Percentiles rank a stretch among this genome's conserved stretches.
Evolutionary conservation across 2,329 filamentous ascomycete species (phyloP).

Genomic region (Alternaria ethzedia): DNA sequence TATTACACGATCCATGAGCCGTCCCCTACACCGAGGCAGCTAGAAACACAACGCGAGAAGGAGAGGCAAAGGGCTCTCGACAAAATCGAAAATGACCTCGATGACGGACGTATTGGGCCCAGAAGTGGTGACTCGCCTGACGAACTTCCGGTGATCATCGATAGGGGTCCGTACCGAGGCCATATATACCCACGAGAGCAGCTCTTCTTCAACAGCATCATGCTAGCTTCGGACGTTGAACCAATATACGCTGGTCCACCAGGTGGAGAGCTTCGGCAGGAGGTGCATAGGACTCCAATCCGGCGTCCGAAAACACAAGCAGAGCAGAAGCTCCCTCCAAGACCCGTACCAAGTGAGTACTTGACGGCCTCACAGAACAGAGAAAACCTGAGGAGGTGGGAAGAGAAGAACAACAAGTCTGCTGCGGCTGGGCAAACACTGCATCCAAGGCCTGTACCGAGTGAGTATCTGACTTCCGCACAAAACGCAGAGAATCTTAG

Average conservation of each 20-base stretch:
- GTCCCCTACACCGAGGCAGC: neutral
- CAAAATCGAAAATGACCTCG: conserved; percentile 5
- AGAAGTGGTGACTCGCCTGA: conserved; percentile 1
- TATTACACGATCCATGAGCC: neutral
- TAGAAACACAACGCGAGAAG: neutral
- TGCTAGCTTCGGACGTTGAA: conserved; percentile 18
- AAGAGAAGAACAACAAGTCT: neutral
- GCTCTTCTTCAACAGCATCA: conserved; percentile 28
- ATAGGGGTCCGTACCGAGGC: conserved; percentile 18
- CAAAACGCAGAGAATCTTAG: neutral
- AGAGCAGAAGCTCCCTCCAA: neutral
- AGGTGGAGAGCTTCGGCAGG: conserved; percentile 4
- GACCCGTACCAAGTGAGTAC: conserved; percentile 3
- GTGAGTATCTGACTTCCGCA: neutral
- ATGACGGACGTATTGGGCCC: conserved; percentile 1
- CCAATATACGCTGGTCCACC: conserved; percentile 1
- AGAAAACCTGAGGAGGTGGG: neutral
- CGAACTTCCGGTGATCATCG: conserved; percentile 17
- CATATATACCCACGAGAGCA: conserved; percentile 18
- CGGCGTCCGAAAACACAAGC: neutral
- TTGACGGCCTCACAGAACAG: neutral
- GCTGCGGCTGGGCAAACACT: neutral
- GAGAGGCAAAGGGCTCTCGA: neutral
- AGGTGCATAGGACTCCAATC: conserved; percentile 1
- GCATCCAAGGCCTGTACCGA: neutral